These are phyloP conservation scores for Rhodotorula taiwanensis DNA, from an alignment of 768 basidiomycete species.

Conservation along the genomic window DNA sequence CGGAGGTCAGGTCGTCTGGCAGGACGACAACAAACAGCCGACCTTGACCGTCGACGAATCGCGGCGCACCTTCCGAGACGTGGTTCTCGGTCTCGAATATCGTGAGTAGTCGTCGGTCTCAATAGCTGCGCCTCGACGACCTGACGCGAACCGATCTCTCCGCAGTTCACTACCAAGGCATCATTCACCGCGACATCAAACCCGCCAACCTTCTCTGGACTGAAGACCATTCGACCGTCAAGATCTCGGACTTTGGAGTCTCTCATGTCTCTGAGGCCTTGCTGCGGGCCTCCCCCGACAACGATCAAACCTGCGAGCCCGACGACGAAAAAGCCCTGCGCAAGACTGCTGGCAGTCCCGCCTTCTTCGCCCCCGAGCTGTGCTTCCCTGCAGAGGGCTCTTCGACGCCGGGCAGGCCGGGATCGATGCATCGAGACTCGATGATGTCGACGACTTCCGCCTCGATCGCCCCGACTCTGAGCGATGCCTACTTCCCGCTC, in stretches of 20 bases:
- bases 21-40: slow-evolving; percentile 54
- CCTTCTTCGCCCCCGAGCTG: slow-evolving; percentile 94
- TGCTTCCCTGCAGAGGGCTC: slow-evolving; percentile 56
- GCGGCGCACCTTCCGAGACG: slow-evolving; percentile 81
- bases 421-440: background rate
- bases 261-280: slow-evolving; percentile 92
- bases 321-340: slow-evolving; percentile 74
- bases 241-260: slow-evolving; percentile 97
- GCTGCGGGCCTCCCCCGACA: slow-evolving; percentile 62
- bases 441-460: slow-evolving; percentile 39
- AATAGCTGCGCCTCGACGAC: background rate
- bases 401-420: slow-evolving; percentile 35
- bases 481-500: slow-evolving; percentile 17
- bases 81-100: slow-evolving; percentile 89
- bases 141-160: slow-evolving; percentile 17
- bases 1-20: slow-evolving; percentile 92
- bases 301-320: slow-evolving; percentile 34
- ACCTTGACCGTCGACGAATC: slow-evolving; percentile 76
- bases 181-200: slow-evolving; percentile 99
- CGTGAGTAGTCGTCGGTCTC: slow-evolving; percentile 53
- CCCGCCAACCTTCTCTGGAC: slow-evolving; percentile 94
- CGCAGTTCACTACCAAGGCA: slow-evolving; percentile 93
- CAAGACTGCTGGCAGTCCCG: slow-evolving; percentile 87
- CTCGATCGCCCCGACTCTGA: slow-evolving; percentile 19
- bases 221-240: slow-evolving; percentile 75